Evolutionary conservation across 169 alveolate genomes (phyloP), one percentile per base, ranked within the genome.

Genomic region (Plasmodium inui): DNA sequence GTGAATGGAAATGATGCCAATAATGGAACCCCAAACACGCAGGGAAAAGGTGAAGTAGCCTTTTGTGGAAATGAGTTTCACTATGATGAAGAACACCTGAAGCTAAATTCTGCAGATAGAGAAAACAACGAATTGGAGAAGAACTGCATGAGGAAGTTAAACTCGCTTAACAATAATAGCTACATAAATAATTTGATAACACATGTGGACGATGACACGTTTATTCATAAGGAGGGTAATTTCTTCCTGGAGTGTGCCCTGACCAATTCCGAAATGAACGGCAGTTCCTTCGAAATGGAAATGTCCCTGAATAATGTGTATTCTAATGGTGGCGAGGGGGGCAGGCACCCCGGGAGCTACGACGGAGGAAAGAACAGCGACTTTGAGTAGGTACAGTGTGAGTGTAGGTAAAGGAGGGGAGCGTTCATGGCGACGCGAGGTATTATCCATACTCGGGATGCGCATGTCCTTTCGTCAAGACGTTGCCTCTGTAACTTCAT

Each of bases 121-220:
- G 90, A 78, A 89, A 79, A 79, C 37, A 67, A 26, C 50, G 94
- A 78, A 4, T 17, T 7, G 32, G 89, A 89, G 41, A 78, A 79
- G 67, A 89, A 39, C 39, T 12, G 83, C 44, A 34, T 12, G 3
- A 78, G 89, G 32, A 79, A 79, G 32, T 53, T 79, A 79, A 89
- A 89, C 22, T 78, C 94, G 32, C 73, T 89, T 44, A 89, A 89
- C 82, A 79, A 89, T 41, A 89, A 89, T 46, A 89, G 94, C 50
- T 89, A 89, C 57, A 89, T 89, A 39, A 89, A 89, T 79, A 89
- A 89, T 67, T 82, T 89, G 55, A 89, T 89, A 57, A 89, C 94
- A 34, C 61, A 89, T 79, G 94, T 89, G 50, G 94, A 89, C 22
- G 94, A 89, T 67, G 94, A 89, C 32, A 78, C 94, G 32, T 89